Percentiles rank a stretch among this genome's conserved stretches.
Conservation (phyloP, 2,329 filamentous ascomycete species). For the Fusarium penzigii region DNA sequence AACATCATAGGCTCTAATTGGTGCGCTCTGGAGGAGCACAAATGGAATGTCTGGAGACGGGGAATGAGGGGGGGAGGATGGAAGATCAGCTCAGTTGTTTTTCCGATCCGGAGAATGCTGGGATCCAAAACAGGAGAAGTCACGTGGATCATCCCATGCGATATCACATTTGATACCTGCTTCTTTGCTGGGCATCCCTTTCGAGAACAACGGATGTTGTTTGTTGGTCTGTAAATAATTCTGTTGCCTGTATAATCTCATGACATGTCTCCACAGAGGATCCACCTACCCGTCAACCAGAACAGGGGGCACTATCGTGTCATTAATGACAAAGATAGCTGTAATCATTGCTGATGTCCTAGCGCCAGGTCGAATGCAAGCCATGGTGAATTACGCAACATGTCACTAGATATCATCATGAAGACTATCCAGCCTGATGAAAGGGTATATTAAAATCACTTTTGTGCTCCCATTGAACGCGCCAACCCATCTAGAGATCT, state of each 20-base stretch:
- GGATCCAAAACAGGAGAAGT: too few relatives aligned
- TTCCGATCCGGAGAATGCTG: too few relatives aligned
- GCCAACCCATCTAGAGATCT: slow-evolving; percentile 9
- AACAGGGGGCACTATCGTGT: neutral
- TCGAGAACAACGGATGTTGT: neutral
- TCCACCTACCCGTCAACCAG: too few relatives aligned
- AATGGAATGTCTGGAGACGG: neutral
- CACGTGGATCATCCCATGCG: too few relatives aligned
- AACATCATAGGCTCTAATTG: neutral
- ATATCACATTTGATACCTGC: too few relatives aligned
- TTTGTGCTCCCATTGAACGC: slow-evolving; percentile 28
- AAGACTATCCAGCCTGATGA: slow-evolving; percentile 1
- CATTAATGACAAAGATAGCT: neutral
- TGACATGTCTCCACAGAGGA: neutral
- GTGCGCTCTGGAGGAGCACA: neutral
- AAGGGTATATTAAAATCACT: slow-evolving; percentile 31
- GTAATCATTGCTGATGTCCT: too few relatives aligned
- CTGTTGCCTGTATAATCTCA: neutral
- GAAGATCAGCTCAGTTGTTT: too few relatives aligned
- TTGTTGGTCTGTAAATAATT: neutral
- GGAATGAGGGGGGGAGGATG: too few relatives aligned
- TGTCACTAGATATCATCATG: neutral
- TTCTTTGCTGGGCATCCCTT: too few relatives aligned
- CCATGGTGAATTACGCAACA: neutral
- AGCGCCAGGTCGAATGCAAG: neutral